Conservation (phyloP, 108 stramenopile species). For the Conticribra guillardii region DNA sequence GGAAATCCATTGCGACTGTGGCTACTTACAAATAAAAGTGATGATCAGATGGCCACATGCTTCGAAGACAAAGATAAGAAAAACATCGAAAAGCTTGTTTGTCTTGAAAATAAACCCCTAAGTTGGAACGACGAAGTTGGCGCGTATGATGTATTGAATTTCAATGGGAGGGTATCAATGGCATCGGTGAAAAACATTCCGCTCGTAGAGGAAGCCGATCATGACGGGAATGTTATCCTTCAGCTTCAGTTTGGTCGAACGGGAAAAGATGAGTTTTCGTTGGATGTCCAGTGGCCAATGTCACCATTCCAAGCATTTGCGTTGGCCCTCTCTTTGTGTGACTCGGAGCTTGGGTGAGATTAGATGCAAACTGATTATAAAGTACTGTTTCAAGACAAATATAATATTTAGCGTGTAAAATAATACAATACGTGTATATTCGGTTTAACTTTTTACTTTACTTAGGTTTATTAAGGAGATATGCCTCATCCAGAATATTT, state of each 20-base stretch:
- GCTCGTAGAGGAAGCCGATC: slow-evolving; percentile 66
- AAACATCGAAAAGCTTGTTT: slow-evolving; percentile 41
- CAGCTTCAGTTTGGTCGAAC: slow-evolving; percentile 69
- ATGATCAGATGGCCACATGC: slow-evolving; percentile 51
- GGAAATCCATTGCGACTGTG: slow-evolving; percentile 42
- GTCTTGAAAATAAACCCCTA: slow-evolving; percentile 85
- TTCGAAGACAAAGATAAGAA: slow-evolving; percentile 45
- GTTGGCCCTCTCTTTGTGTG: slow-evolving; percentile 78
- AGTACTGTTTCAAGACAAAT: too few species aligned
- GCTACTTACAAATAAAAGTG: slow-evolving; percentile 41
- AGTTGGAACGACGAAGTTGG: slow-evolving; percentile 87
- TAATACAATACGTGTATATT: too few species aligned
- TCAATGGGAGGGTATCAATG: slow-evolving; percentile 91
- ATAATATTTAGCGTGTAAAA: too few species aligned
- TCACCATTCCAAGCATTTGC: slow-evolving; percentile 91
- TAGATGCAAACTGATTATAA: too few species aligned
- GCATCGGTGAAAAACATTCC: slow-evolving; percentile 95
- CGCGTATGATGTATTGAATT: slow-evolving; percentile 91
- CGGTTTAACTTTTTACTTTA: too few species aligned
- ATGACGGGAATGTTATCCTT: slow-evolving; percentile 40
- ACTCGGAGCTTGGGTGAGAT: slow-evolving; percentile 93
- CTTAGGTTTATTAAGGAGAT: too few species aligned
- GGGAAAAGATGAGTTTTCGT: slow-evolving; percentile 78
- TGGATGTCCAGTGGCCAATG: slow-evolving; percentile 77
- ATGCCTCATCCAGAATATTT: too few species aligned